phyloP scores from a whole-genome alignment of 2,329 filamentous ascomycete genomes.

The Colletotrichum plurivorum region DNA sequence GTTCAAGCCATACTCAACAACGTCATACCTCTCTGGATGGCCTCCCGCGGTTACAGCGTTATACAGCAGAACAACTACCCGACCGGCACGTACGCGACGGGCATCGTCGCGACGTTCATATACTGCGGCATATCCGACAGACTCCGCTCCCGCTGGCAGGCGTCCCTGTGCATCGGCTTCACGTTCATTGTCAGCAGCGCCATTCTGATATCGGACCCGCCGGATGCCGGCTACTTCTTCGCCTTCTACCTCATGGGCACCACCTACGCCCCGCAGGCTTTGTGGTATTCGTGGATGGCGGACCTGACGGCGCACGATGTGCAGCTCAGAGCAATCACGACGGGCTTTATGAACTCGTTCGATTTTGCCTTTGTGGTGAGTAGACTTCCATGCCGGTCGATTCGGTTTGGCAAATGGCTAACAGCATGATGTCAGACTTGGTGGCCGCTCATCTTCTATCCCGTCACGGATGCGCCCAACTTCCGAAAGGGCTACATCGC shows the following conservation, averaged over 20 bases:
- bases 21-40: constrained; percentile 61
- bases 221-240: constrained; percentile 56
- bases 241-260: constrained; percentile 61
- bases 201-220: constrained; percentile 52
- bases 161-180: constrained; percentile 56
- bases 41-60: constrained; percentile 57
- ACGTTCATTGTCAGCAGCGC: constrained; percentile 58
- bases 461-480: constrained; percentile 56
- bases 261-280: constrained; percentile 59
- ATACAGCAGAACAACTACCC: constrained; percentile 62
- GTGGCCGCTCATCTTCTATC: constrained; percentile 58
- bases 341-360: constrained; percentile 59
- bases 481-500: constrained; percentile 56
- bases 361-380: constrained; percentile 56
- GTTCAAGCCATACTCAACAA: constrained; percentile 60
- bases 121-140: constrained; percentile 59
- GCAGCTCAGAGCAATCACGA: constrained; percentile 59
- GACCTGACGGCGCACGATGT: constrained; percentile 56
- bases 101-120: constrained; percentile 56
- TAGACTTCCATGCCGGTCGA: background rate
- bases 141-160: constrained; percentile 59
- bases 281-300: constrained; percentile 64
- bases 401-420: too few relatives aligned
- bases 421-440: constrained; percentile 44
- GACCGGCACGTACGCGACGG: constrained; percentile 56